Percentiles rank a stretch among this genome's conserved stretches.
phyloP scores from a whole-genome alignment of 768 basidiomycete species.

The Trametes elegans region DNA sequence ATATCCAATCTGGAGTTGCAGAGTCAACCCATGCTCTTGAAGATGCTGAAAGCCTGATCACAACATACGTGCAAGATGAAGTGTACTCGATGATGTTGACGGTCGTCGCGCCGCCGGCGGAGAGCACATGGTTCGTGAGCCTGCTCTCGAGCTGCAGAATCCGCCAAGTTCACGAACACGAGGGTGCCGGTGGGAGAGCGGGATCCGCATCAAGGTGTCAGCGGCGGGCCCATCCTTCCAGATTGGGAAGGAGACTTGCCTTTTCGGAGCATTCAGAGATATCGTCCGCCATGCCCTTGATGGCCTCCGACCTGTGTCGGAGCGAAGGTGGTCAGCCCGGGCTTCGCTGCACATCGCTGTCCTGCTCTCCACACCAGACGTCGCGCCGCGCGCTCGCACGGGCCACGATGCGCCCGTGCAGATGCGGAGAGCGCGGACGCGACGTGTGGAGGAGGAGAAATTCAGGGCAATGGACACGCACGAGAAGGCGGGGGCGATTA shows the following conservation, averaged over 20 bases:
- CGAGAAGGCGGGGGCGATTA: conserved; percentile 37
- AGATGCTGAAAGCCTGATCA: neutral
- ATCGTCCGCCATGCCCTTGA: conserved; percentile 36
- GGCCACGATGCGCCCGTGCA: neutral
- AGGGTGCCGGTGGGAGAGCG: neutral
- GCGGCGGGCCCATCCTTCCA: neutral
- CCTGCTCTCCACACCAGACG: neutral
- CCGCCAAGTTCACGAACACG: neutral
- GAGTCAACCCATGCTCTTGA: neutral
- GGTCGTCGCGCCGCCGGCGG: conserved; percentile 21
- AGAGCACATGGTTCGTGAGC: conserved; percentile 23
- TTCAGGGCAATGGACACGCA: conserved; percentile 21
- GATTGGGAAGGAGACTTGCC: conserved; percentile 18
- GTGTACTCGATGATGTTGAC: conserved; percentile 25
- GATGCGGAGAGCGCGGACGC: neutral
- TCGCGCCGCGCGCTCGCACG: neutral
- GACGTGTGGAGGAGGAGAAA: neutral
- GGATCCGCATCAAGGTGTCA: neutral
- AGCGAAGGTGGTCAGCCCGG: neutral
- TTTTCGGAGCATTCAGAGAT: conserved; percentile 35
- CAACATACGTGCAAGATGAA: conserved; percentile 21
- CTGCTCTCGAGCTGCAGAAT: conserved; percentile 20
- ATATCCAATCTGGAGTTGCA: conserved; percentile 24
- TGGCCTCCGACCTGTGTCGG: conserved; percentile 30
- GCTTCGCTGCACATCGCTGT: neutral